These are phyloP conservation scores for Candida sanyaensis DNA, from an alignment of 1,139 yeast species.

Conservation along the genomic window DNA sequence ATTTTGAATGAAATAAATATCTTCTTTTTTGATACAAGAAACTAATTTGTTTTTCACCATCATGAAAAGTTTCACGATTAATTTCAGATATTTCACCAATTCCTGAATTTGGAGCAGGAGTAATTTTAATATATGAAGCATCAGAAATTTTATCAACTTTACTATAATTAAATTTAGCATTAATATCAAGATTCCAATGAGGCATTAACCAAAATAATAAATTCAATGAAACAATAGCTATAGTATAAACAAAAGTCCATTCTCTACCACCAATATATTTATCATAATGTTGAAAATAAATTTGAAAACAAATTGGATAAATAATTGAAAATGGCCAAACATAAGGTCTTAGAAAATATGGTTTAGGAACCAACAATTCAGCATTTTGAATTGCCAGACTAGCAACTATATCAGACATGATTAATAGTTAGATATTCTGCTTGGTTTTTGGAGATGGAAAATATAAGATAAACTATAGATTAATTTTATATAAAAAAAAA, in stretches of 20 bases:
- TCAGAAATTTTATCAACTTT: constrained; percentile 52
- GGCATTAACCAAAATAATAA: constrained; percentile 85
- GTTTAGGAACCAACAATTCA: constrained; percentile 71
- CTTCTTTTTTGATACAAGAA: constrained; percentile 93
- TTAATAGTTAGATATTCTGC: not conserved
- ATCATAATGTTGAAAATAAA: constrained; percentile 74
- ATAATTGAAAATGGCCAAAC: constrained; percentile 80
- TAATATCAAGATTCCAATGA: constrained; percentile 85
- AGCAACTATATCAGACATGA: constrained; percentile 46
- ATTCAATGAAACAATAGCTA: constrained; percentile 72
- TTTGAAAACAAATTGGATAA: constrained; percentile 73
- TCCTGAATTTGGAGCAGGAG: constrained; percentile 86
- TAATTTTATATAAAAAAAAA: no score
- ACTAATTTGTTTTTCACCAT: constrained; percentile 63
- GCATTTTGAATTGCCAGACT: constrained; percentile 65
- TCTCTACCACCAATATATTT: constrained; percentile 76
- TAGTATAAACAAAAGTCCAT: constrained; percentile 86
- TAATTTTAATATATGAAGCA: constrained; percentile 72
- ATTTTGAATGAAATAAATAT: constrained; percentile 64
- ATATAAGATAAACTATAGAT: not conserved
- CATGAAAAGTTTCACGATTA: constrained; percentile 57
- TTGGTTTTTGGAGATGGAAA: not conserved
- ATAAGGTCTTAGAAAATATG: constrained; percentile 67
- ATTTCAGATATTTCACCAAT: constrained; percentile 76
- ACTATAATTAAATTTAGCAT: constrained; percentile 69